These are phyloP conservation scores for Dentipellis sp. DNA, from an alignment of 768 basidiomycete genomes.

Conservation along the genomic window DNA sequence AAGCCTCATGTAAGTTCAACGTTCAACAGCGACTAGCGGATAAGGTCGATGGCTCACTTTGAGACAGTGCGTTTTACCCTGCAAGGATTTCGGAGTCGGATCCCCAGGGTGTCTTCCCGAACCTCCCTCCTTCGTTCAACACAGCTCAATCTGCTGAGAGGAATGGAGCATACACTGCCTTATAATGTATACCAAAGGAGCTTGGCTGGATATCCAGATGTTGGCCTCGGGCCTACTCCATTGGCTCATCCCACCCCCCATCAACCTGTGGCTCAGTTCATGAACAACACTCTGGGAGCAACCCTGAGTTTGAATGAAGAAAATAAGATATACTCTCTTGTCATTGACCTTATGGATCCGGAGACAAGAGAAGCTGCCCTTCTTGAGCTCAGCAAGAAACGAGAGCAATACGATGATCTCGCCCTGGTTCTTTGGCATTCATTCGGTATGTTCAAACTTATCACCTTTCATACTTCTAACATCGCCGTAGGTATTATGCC, in stretches of 20 bases:
- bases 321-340: slow-evolving; percentile 82
- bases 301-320: slow-evolving; percentile 37
- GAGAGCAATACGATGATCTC: slow-evolving; percentile 98
- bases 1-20: too few species aligned
- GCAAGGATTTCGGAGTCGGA: too few species aligned
- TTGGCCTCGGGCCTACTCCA: slow-evolving; percentile 33
- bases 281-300: slow-evolving; percentile 17
- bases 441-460: slow-evolving; percentile 53
- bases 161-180: slow-evolving; percentile 46
- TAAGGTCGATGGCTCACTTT: too few species aligned
- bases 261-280: slow-evolving; percentile 33
- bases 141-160: too few species aligned
- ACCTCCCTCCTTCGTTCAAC: too few species aligned
- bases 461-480: not conserved
- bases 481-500: slow-evolving; percentile 82
- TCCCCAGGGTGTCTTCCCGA: too few species aligned
- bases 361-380: slow-evolving; percentile 82
- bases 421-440: slow-evolving; percentile 98
- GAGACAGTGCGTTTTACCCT: too few species aligned
- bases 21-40: too few species aligned
- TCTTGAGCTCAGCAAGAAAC: slow-evolving; percentile 95
- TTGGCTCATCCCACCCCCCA: slow-evolving; percentile 51
- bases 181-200: slow-evolving; percentile 55
- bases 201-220: slow-evolving; percentile 47
- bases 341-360: slow-evolving; percentile 80